Evolutionary conservation across 1,284 basidiomycete genomes (phyloP), one percentile per base, ranked within the genome.

Genomic region (Moesziomyces sp.): DNA sequence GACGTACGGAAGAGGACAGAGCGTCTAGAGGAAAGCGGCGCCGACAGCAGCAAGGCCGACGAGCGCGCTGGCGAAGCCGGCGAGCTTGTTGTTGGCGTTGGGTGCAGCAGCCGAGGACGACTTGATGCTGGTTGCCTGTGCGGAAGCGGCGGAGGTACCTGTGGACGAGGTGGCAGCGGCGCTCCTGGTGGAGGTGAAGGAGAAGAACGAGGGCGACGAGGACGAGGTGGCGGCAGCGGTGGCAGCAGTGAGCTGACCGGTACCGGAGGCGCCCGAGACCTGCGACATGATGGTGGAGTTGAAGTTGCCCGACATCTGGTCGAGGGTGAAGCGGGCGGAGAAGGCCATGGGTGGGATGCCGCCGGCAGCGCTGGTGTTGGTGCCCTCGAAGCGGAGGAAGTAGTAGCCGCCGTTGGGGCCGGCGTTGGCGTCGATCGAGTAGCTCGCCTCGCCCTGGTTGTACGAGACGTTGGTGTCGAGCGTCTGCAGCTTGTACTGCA

Each of bases 91-190:
- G 40, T 42, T 43, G 34, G 30, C 43, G 11, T 35, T 46, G n/a
- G 40, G 38, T 3, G 65, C 46, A n/a, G 52, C 66, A 14, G 46
- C 51, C 28, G 65, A 68, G 44, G 45, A 48, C n/a, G 60, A 64
- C 60, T 58, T 58, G 55, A 58, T 56, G 35, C 53, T 64, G 16
- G 59, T 57, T 26, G 59, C 45, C 30, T 45, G 30, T 24, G 62
- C 46, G 81, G 91, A 91, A 85, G 92, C 89, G 85, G 92, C 87
- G 23, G 92, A 91, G 84, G 89, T 91, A 67, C 90, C 87, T 30
- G 91, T 90, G 78, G 88, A 90, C 49, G 90, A 90, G 52, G 89
- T 88, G 21, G 58, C 19, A 63, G 89, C 89, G 44, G 64, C 28
- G 61, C 46, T 69, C 52, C 45, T 55, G 49, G 56, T 35, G 3